Evolutionary conservation across 192 early-diverging fungal genomes (phyloP), one percentile per base, ranked within the genome.

Genomic region (Coemansia sp.): DNA sequence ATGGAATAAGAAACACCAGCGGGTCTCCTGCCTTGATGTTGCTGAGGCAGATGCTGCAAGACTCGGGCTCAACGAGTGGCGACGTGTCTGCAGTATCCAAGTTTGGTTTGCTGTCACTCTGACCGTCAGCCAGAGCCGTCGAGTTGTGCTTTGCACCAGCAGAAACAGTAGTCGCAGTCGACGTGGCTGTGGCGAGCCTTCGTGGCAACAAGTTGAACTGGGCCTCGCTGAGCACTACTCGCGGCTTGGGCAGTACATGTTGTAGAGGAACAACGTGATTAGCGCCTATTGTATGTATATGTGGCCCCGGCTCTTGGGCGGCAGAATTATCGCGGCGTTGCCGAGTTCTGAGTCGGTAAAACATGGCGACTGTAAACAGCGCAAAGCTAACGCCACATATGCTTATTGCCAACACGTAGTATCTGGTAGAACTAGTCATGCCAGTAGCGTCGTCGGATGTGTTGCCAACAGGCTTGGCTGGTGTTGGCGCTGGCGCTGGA

Each of bases 151-250:
- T 55, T 1, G 54, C 5, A 16, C 15, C 24, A 11, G 43, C 20
- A 31, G 20, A 13, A 16, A 16, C 33, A 20, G 47, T 15, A 8
- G 40, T 20, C 10, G 51, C 20, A 16, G 66, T 22, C 41, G 64
- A 13, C 59, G 63, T 10, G 18, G 63, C 71, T 33, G 66, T 64
- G 18, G 72, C 71, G 20, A 67, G 27, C 10, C 10, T 68, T 38
- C 61, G 71, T 7, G 80, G 80, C 24, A 82, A 68, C 72, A 74
- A 24, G 52, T 77, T 69, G 43, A 82, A 82, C 43, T 82, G 80
- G 20, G 63, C 70, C 59, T 72, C 41, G 43, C 60, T 75, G 29
- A 82, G 55, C 11, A 74, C 80, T 44, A 71, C 51, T 47, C 27
- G 65, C 63, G 65, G 43, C 22, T 66, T 74, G 29, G 46, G 42